A percentile compares a stretch with the other conserved stretches of the same genome.
phyloP scores from a whole-genome alignment of 2,329 filamentous ascomycete species.

The Talaromyces sp. region DNA sequence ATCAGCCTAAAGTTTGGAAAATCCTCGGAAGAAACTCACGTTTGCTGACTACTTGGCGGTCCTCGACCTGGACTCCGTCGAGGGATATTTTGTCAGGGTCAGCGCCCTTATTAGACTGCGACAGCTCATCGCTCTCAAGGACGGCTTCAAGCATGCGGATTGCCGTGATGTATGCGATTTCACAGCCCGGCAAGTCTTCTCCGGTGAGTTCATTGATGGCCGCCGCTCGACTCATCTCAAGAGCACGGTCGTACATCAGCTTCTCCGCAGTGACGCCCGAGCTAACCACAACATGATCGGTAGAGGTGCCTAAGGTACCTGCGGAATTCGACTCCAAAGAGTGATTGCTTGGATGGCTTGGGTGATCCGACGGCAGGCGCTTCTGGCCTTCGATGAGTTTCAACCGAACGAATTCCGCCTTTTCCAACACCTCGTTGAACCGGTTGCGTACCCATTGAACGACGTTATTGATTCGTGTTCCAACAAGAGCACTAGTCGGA shows the following conservation, averaged over 20 bases:
- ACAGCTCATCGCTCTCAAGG: slow-evolving; percentile 72
- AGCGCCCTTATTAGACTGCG: slow-evolving; percentile 26
- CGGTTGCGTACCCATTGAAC: slow-evolving; percentile 92
- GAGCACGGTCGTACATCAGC: slow-evolving; percentile 93
- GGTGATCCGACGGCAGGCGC: slow-evolving; percentile 77
- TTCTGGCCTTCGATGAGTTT: slow-evolving; percentile 84
- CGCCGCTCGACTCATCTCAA: slow-evolving; percentile 93
- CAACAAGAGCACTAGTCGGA: slow-evolving; percentile 51
- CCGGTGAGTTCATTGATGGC: slow-evolving; percentile 95
- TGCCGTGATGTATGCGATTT: slow-evolving; percentile 88
- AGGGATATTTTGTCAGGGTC: slow-evolving; percentile 37
- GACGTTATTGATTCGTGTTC: slow-evolving; percentile 78
- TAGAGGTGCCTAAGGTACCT: slow-evolving; percentile 59
- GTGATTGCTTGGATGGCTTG: slow-evolving; percentile 78
- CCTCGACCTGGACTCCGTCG: slow-evolving; percentile 46
- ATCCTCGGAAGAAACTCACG: slow-evolving; percentile 37
- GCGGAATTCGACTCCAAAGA: slow-evolving; percentile 56
- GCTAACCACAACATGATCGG: slow-evolving; percentile 78
- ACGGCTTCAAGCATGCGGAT: slow-evolving; percentile 95
- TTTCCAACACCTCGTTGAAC: slow-evolving; percentile 96
- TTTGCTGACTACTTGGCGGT: slow-evolving; percentile 49
- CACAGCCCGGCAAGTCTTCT: slow-evolving; percentile 80
- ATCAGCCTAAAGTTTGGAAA: background rate
- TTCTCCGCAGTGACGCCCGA: slow-evolving; percentile 91
- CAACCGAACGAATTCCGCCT: slow-evolving; percentile 87